Evolutionary conservation across 75 land plant genomes (phyloP).

Genomic region (Picea sitchensis): DNA sequence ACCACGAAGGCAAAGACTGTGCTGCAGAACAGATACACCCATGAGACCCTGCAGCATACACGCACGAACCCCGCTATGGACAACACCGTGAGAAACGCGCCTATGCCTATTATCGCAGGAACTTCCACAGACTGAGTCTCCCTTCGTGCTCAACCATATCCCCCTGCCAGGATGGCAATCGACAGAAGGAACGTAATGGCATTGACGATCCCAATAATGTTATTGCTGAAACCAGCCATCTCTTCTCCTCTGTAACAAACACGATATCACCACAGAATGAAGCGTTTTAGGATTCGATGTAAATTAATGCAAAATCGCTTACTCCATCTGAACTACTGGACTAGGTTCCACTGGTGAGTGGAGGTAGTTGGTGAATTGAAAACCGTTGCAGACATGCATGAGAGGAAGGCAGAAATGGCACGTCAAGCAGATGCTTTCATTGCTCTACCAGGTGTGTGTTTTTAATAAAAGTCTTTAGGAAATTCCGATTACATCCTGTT

Average conservation of each 20-base stretch:
- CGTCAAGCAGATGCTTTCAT: too few relatives aligned
- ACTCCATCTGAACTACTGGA: too few relatives aligned
- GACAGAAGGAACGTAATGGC: constrained; percentile 48
- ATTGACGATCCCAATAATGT: constrained; percentile 50
- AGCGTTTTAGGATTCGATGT: too few relatives aligned
- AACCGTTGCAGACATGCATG: too few relatives aligned
- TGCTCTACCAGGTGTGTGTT: too few relatives aligned
- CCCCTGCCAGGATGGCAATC: constrained; percentile 44
- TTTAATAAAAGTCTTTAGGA: too few relatives aligned
- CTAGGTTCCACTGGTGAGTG: too few relatives aligned
- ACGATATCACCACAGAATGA: too few relatives aligned
- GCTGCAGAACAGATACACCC: constrained; percentile 67
- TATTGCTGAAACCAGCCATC: constrained; percentile 41
- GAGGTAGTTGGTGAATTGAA: too few relatives aligned
- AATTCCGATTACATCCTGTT: too few relatives aligned
- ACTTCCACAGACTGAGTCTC: constrained; percentile 41
- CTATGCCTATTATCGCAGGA: constrained; percentile 38
- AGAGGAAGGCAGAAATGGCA: too few relatives aligned
- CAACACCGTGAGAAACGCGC: constrained; percentile 46
- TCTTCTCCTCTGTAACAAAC: background rate
- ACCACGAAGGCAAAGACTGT: constrained; percentile 78
- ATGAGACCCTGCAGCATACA: constrained; percentile 49
- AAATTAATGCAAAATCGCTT: too few relatives aligned
- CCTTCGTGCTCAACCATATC: constrained; percentile 32
- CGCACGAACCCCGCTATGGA: constrained; percentile 69